Conservation (phyloP, 805 yeast genomes). For the Clavispora vitiphila region DNA sequence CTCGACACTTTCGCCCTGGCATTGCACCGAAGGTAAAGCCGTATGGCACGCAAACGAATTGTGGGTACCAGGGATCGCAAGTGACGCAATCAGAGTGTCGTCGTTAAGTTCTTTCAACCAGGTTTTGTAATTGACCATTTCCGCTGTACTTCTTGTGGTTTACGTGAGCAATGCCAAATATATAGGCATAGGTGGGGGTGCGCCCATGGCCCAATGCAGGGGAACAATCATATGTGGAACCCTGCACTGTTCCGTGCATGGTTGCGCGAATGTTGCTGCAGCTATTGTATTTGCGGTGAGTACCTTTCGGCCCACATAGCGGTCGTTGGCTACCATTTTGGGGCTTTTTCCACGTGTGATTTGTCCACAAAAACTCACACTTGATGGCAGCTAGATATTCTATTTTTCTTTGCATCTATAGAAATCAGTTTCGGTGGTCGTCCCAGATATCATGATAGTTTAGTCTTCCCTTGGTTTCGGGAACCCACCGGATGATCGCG, state of each 20-base stretch:
- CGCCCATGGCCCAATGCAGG: neutral
- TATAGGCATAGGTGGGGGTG: neutral
- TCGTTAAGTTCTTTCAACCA: slow-evolving; percentile 59
- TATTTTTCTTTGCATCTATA: no score
- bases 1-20: slow-evolving; percentile 58
- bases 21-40: slow-evolving; percentile 71
- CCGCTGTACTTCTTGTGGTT: no score
- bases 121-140: slow-evolving; percentile 36
- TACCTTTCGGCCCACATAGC: no score
- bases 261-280: slow-evolving; percentile 1
- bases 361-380: no score
- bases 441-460: slow-evolving; percentile 27
- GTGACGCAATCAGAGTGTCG: slow-evolving; percentile 43
- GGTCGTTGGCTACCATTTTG: no score
- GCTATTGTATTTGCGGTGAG: no score
- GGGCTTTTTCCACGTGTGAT: no score
- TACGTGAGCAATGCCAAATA: neutral
- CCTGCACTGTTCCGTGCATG: neutral
- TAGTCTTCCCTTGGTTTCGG: slow-evolving; percentile 29
- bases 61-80: slow-evolving; percentile 82
- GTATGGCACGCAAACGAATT: slow-evolving; percentile 69
- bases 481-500: slow-evolving; percentile 20
- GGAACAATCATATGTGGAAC: neutral
- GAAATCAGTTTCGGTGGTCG: no score
- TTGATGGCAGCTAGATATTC: no score